Base-by-base conservation (phyloP, 2,329 filamentous ascomycete genomes). In the Exophiala lecanii-corni region DNA sequence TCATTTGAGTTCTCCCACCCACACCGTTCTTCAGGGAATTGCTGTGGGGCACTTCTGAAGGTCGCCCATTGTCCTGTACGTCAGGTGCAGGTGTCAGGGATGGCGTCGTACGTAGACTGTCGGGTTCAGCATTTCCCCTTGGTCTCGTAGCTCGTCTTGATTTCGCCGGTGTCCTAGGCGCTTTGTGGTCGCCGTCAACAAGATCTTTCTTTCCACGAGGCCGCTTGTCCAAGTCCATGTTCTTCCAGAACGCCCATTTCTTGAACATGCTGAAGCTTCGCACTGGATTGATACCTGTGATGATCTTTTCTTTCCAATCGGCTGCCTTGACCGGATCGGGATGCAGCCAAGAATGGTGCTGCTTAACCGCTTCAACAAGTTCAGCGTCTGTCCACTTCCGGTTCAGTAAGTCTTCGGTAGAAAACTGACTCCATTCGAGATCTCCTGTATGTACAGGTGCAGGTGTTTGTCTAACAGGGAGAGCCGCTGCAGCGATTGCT, bases 241-340 rank as follows among this genome's bases (percentile, higher is more conserved):
- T 43, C 38, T 45, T 51, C 55, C 55, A 57, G 19, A 47, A 42
- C n/a, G 36, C 40, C 55, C 55, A 57, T 28, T 55, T 57, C 16
- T 42, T 41, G 23, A 49, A 48, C 55, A 56, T 56, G 37, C 49
- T 47, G 35, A 47, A 55, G 33, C 53, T 56, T 32, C 55, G 49
- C 2, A 57, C 52, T 4, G 55, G 55, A 38, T 57, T 55, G 25
- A 49, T 38, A 16, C 49, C 48, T 9, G 47, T 47, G n/a, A 56
- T 35, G 15, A 57, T 50, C 40, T 50, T 55, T 15, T 47, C 30
- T 25, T 50, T 52, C 50, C 49, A 53, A 3, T 49, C 39, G 34
- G 41, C 43, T 9, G 51, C 51, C 39, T 46, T 51, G 6, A 18
- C 39, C 2, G 53, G 48, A 20, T 55, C 51, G 5, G 47, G 38